These are phyloP conservation scores for Protomyces lactucae-debilis DNA, from an alignment of 1,139 yeast genomes.

Conservation along the genomic window DNA sequence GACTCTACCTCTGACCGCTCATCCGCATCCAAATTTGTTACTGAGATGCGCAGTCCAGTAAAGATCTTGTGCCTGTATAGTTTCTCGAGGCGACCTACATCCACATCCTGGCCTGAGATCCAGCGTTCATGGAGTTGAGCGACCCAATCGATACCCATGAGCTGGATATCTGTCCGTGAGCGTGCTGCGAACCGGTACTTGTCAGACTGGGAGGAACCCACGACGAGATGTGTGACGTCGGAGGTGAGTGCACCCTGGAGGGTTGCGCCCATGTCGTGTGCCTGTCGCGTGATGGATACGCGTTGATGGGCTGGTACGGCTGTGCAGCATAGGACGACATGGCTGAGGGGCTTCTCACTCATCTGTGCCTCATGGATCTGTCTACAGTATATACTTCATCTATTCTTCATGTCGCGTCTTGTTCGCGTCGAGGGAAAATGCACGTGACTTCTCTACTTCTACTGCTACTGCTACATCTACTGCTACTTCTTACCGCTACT, in stretches of 20 bases:
- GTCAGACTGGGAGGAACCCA: constrained; percentile 61
- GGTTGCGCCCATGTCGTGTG: constrained; percentile 55
- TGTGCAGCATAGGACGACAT: constrained; percentile 38
- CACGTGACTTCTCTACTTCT: background rate
- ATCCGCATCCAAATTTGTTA: constrained; percentile 48
- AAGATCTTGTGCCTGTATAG: constrained; percentile 45
- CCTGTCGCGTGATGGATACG: constrained; percentile 26
- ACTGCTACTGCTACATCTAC: too few species aligned
- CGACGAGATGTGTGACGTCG: constrained; percentile 62
- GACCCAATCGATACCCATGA: constrained; percentile 51
- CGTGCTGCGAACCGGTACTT: constrained; percentile 63
- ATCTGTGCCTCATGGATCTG: too few species aligned
- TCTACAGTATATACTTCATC: too few species aligned
- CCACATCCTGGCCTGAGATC: constrained; percentile 50
- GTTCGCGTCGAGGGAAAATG: background rate
- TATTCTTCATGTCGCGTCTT: background rate
- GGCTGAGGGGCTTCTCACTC: constrained; percentile 34
- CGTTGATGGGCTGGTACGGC: constrained; percentile 34
- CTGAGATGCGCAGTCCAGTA: constrained; percentile 48
- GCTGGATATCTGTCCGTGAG: constrained; percentile 55
- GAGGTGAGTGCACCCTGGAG: constrained; percentile 59
- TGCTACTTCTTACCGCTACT: too few species aligned
- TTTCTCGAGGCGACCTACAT: constrained; percentile 36
- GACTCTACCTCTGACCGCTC: constrained; percentile 42
- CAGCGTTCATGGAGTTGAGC: constrained; percentile 49